Conservation (phyloP, 1,284 basidiomycete species). For the Papiliotrema nemorosa region DNA sequence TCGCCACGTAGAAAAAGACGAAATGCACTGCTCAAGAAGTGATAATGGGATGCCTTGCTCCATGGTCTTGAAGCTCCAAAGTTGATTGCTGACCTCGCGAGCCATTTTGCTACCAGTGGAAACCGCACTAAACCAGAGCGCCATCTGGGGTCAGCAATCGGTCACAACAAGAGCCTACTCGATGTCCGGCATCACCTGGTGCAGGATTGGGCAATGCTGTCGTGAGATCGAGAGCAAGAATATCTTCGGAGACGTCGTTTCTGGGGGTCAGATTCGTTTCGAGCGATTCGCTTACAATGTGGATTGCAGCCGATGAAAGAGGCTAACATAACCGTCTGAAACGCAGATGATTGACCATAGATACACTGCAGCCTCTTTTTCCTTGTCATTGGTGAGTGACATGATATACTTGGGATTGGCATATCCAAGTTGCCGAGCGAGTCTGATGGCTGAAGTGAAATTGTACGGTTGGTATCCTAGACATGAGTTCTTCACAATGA, state of each 20-base stretch:
- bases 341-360: constrained; percentile 72
- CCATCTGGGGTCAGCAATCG: not conserved
- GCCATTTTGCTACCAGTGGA: constrained; percentile 74
- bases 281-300: constrained; percentile 57
- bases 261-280: constrained; percentile 26
- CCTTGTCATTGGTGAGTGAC: constrained; percentile 17
- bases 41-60: constrained; percentile 70
- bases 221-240: not conserved
- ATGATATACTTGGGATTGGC: constrained; percentile 11
- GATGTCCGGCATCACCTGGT: not conserved
- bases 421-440: constrained; percentile 17
- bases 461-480: constrained; percentile 26
- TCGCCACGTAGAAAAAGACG: constrained; percentile 68
- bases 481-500: not conserved
- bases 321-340: constrained; percentile 59
- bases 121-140: constrained; percentile 55
- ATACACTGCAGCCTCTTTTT: constrained; percentile 50
- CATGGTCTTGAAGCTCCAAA: constrained; percentile 72
- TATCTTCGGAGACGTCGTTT: not conserved
- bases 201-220: not conserved
- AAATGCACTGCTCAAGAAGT: constrained; percentile 59
- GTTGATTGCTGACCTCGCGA: constrained; percentile 68
- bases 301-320: constrained; percentile 62
- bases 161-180: not conserved
- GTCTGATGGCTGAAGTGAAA: constrained; percentile 19